Base-by-base conservation (phyloP, 2,329 filamentous ascomycete genomes). In the Apiospora phragmitis region DNA sequence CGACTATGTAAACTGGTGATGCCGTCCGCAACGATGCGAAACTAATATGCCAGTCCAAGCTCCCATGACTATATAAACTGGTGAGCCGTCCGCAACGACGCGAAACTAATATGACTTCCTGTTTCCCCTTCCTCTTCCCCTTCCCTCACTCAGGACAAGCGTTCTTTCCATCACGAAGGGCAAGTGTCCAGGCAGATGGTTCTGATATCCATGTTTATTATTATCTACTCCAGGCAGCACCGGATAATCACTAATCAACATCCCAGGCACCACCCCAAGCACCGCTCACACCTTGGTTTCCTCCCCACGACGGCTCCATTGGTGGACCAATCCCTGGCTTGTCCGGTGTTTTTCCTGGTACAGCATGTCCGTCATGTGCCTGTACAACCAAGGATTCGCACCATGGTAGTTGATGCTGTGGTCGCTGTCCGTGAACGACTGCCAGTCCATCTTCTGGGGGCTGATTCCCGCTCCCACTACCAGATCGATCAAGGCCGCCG, bases 361-460 rank as follows among this genome's bases (percentile, higher is more conserved):
- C 75, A 93, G 75, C 72, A 86, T 84, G 74, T 85, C 85, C 0
- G 88, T 90, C 77, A 93, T 76, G 77, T 90, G 88, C 81, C 88
- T 89, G 77, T 91, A 92, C 75, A 92, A 75, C 74, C 87, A 92
- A 29, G 78, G 79, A 4, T 79, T 83, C 0, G 85, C 88, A 0
- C 86, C 85, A 70, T 91, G 84, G 72, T 90, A 91, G 16, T 77
- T 79, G 67, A 92, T 92, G 35, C 82, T 81, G 75, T 93, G 91
- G 73, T 91, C 89, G 45, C 82, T 88, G 76, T 93, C 91, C 0
- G 90, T 92, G 72, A 92, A 93, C 26, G 86, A 88, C 71, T 90
- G 86, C 80, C 89, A 87, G 76, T 89, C 84, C 83, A 93, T 84
- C 82, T 91, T 89, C 70, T 86, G 82, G 0, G 90, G 88, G 0